Base-by-base conservation (phyloP, 73 alveolate genomes). In the Paramecium primaurelia region DNA sequence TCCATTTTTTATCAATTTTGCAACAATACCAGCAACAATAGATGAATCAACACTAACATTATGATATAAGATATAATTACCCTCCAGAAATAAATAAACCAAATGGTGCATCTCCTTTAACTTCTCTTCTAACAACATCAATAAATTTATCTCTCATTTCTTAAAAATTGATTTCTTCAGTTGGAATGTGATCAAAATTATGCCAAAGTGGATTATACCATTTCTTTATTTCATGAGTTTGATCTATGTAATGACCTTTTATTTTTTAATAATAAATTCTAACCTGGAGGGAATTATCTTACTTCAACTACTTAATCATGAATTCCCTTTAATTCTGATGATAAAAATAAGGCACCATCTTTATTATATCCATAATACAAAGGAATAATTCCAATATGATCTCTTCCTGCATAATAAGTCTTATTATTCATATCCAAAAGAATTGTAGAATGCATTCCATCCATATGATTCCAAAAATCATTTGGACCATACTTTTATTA, bases 101-200 rank as follows among this genome's bases (percentile, higher is more conserved):
- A 54, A 94, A 94, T 44, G 97, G 98, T 59, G 94, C 97, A 73
- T 95, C 98, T 42, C 96, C 89, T 68, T 86, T 44, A 16, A 92
- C 71, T 71, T 93, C 75, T 83, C 92, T 92, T 47, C 86, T 71
- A 10, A 93, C 96, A 6, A 95, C 96, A 8, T 64, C 37, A 1
- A 86, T 91, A 12, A 93, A 91, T 47, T 42, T 45, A n/a, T 93
- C 96, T 73, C 95, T 86, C 58, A 93, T 26, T 92, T 93, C 93
- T 20, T 92, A 37, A 93, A 54, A 77, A 26, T 80, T 59, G 25
- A 89, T 71, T n/a, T 89, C 71, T 16, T 42, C 47, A 28, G 32
- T 89, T 71, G 94, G 94, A 36, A 89, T 71, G 40, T 49, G 77
- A 38, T 89, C 94, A 30, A 71, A 59, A 71, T 89, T 73, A 6